Evolutionary conservation across 495 filamentous ascomycete species (phyloP).

Genomic region (Elaphomyces granulatus): DNA sequence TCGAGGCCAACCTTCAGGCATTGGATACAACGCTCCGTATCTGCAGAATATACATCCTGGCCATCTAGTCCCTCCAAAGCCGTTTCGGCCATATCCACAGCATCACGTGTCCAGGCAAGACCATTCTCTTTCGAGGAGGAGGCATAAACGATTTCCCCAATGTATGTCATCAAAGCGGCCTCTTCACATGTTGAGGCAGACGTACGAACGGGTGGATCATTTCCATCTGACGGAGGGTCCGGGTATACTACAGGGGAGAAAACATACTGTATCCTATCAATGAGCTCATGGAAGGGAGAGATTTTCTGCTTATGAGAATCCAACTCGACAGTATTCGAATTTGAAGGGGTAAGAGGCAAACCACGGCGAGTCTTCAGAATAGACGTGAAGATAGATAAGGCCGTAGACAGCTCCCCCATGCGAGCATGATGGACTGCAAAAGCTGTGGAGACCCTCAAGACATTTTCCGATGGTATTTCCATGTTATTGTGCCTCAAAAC

Average conservation of each 20-base stretch:
- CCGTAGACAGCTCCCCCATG: constrained; percentile 41
- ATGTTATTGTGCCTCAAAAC: constrained; percentile 40
- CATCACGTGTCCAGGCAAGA: constrained; percentile 72
- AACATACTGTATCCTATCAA: constrained; percentile 20
- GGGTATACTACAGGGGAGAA: constrained; percentile 47
- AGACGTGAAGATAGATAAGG: constrained; percentile 77
- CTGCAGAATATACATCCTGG: constrained; percentile 20
- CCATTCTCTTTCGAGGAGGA: constrained; percentile 47
- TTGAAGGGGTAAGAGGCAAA: constrained; percentile 17
- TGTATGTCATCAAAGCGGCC: constrained; percentile 71
- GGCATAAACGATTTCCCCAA: constrained; percentile 86
- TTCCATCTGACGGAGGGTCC: constrained; percentile 46
- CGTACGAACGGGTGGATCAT: constrained; percentile 45
- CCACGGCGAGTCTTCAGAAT: constrained; percentile 57
- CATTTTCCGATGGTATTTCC: constrained; percentile 47
- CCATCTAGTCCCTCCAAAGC: constrained; percentile 24
- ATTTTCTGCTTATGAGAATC: neutral
- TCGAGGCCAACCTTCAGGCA: constrained; percentile 55
- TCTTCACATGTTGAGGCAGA: constrained; percentile 59
- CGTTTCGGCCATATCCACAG: constrained; percentile 52
- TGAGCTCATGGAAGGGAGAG: constrained; percentile 1
- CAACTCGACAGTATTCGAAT: neutral
- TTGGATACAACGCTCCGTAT: constrained; percentile 43
- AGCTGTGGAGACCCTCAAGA: constrained; percentile 59
- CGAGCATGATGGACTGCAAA: constrained; percentile 63